phyloP scores from a whole-genome alignment of 1,284 basidiomycete species.

The Naganishia albida region DNA sequence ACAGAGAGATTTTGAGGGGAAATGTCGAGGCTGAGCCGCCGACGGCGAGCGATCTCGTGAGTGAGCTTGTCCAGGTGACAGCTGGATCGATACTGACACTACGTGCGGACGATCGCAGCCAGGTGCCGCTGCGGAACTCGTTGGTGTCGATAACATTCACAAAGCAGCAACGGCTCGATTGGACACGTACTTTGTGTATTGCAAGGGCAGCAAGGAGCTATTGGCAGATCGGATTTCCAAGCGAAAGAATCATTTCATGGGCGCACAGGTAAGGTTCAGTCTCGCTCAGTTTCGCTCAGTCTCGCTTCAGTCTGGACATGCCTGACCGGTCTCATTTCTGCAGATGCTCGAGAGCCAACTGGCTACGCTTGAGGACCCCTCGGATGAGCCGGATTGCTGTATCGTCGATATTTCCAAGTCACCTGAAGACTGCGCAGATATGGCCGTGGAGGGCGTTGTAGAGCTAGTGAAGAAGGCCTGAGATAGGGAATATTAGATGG shows the following conservation, averaged over 20 bases:
- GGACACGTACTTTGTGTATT: constrained; percentile 78
- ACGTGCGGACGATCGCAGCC: constrained; percentile 9
- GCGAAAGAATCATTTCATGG: constrained; percentile 84
- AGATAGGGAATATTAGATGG: not conserved
- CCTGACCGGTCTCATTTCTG: not conserved
- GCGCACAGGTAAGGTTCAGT: constrained; percentile 54
- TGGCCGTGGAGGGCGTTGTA: constrained; percentile 16
- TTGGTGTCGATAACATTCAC: constrained; percentile 8
- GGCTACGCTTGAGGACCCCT: constrained; percentile 72
- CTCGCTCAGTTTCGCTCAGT: not conserved
- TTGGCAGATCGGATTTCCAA: constrained; percentile 69
- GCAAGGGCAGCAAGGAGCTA: constrained; percentile 67
- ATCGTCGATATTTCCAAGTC: constrained; percentile 24
- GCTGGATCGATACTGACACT: not conserved
- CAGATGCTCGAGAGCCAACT: constrained; percentile 85
- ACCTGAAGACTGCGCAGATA: constrained; percentile 19
- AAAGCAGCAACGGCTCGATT: constrained; percentile 48
- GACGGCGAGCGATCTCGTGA: constrained; percentile 44
- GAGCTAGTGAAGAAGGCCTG: constrained; percentile 18
- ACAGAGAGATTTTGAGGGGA: constrained; percentile 79
- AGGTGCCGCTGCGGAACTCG: constrained; percentile 6
- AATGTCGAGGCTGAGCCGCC: constrained; percentile 48
- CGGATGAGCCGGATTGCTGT: constrained; percentile 23
- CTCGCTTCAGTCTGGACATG: not conserved
- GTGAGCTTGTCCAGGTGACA: constrained; percentile 22